Evolutionary conservation across 495 filamentous ascomycete genomes (phyloP), one percentile per base, ranked within the genome.

Genomic region (Massariosphaeria phaeospora): DNA sequence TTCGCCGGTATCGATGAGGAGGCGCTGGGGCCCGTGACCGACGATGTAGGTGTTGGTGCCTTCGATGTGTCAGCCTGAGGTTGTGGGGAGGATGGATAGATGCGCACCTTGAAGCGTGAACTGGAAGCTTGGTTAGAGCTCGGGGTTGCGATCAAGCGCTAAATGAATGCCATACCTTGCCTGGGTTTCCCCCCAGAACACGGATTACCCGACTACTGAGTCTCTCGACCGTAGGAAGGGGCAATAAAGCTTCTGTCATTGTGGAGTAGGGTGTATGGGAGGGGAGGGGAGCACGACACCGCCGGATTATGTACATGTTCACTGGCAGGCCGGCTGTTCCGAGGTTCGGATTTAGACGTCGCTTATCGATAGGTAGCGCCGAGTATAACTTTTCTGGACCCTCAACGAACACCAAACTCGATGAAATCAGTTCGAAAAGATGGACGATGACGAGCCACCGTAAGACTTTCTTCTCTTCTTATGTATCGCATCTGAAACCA

Each of bases 21-120:
- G 45, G 5, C 68, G 65, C 0, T 48, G 49, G 13, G 63, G 47
- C 10, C 68, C 68, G 3, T 41, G 31, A 30, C 71, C 71, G 53
- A 73, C 40, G 43, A 73, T 65, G 51, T 73, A 73, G 10, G 70
- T 72, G 50, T 73, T 73, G 33, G 71, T 72, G 36, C 71, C 71
- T 69, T 42, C 5, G n/a, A 15, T n/a, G 3, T 3, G 6, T 59
- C 13, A 59, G 56, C 12, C 23, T 8, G 3, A 11, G 26, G 12
- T 7, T 7, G 3, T 15, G 13, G 15, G 20, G 3, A 29, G 17
- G 18, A 17, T 4, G 17, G 4, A 12, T 21, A 20, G n/a, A 10
- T 11, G 33, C 48, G 13, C 46, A 69, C 66, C 66, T 65, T 72
- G 71, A 6, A 73, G 64, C 2, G 68, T 67, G 53, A 72, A 69